phyloP scores from a whole-genome alignment of 441 rosid species.

The Geranium incanum region DNA sequence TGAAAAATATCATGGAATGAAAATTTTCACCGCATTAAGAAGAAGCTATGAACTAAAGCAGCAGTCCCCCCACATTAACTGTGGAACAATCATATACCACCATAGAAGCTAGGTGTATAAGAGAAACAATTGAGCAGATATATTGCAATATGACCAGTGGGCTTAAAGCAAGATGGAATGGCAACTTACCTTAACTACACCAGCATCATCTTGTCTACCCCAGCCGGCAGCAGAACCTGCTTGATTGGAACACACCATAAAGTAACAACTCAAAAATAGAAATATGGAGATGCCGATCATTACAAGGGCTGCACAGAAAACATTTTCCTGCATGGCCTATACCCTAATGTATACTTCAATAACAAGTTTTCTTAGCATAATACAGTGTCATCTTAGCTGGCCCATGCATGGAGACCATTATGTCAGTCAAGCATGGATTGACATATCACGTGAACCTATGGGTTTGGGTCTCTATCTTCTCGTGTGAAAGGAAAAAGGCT shows the following conservation, averaged over 20 bases:
- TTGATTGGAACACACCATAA: slow-evolving; percentile 19
- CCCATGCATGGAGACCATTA: background rate
- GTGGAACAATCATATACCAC: background rate
- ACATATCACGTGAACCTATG: background rate
- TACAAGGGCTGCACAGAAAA: background rate
- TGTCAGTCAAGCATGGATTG: background rate
- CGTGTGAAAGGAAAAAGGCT: slow-evolving; percentile 8
- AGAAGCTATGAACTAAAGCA: slow-evolving; percentile 7
- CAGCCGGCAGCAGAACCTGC: slow-evolving; percentile 96
- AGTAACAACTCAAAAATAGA: background rate
- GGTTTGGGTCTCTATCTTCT: slow-evolving; percentile 6
- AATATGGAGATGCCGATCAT: background rate
- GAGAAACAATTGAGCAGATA: background rate
- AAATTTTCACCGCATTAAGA: background rate
- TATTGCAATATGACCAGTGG: background rate
- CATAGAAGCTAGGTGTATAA: background rate
- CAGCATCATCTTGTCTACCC: slow-evolving; percentile 93
- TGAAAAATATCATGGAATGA: background rate
- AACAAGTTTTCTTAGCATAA: background rate
- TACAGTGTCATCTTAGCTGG: background rate
- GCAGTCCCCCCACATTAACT: background rate
- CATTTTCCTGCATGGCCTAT: background rate
- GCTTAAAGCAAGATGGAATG: background rate
- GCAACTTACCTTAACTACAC: slow-evolving; percentile 75
- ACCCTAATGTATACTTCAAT: background rate